phyloP scores from a whole-genome alignment of 2,329 filamentous ascomycete species.

The Stagonosporopsis tanaceti region DNA sequence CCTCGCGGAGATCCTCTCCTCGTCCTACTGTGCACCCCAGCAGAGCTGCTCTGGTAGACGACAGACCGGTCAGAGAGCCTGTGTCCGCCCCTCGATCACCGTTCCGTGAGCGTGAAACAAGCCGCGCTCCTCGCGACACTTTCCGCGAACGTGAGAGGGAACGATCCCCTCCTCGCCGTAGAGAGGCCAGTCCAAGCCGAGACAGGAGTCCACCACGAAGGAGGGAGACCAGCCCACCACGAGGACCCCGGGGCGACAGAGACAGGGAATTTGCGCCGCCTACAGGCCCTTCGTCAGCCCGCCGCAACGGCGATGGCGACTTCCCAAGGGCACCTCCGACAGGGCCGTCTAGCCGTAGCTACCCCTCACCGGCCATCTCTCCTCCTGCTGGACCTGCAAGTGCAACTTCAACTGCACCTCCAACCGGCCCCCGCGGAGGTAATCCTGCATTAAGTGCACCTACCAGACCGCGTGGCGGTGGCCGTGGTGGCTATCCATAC shows the following conservation, averaged over 20 bases:
- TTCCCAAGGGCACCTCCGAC: conserved; percentile 50
- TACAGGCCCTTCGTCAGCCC: conserved; percentile 45
- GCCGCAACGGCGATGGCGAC: conserved; percentile 47
- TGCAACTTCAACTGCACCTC: conserved; percentile 40
- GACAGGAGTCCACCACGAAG: conserved; percentile 47
- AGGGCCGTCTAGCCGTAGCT: conserved; percentile 48
- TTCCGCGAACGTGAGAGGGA: conserved; percentile 39
- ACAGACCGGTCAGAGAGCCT: conserved; percentile 36
- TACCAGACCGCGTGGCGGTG: conserved; percentile 51
- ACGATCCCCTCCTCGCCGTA: conserved; percentile 47
- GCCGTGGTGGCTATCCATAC: conserved; percentile 52
- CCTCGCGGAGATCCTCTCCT: conserved; percentile 69
- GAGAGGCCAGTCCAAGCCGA: conserved; percentile 38
- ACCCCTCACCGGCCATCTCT: conserved; percentile 49
- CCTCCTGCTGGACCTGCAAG: conserved; percentile 50
- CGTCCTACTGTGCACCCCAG: conserved; percentile 61
- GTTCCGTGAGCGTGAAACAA: conserved; percentile 45
- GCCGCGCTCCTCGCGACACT: conserved; percentile 26
- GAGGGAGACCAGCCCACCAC: conserved; percentile 47
- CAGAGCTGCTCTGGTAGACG: conserved; percentile 53
- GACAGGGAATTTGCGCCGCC: conserved; percentile 50
- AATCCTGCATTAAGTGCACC: conserved; percentile 52
- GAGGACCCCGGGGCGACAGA: conserved; percentile 44
- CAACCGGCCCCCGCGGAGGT: conserved; percentile 44
- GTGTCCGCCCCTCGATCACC: conserved; percentile 46